These are phyloP conservation scores for Kernera saxatilis DNA, from an alignment of 345 rosid genomes.

Conservation along the genomic window DNA sequence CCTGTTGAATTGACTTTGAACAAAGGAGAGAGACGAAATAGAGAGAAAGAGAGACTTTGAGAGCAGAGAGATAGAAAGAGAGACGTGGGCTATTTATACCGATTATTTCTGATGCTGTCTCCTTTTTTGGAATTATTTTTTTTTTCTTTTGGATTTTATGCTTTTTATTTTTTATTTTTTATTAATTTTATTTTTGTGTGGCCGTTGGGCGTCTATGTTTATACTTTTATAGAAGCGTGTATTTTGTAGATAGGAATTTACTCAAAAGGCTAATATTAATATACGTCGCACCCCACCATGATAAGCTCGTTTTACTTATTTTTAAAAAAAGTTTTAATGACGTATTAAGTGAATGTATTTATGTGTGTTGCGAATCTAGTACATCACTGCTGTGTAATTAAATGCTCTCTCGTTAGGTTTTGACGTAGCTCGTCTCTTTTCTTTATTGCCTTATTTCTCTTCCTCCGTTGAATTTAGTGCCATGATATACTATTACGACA, in stretches of 20 bases:
- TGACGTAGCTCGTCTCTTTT: background rate
- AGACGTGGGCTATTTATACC: slow-evolving; percentile 26
- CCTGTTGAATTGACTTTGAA: slow-evolving; percentile 35
- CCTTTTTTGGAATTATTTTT: slow-evolving; percentile 19
- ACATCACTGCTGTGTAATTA: slow-evolving; percentile 21
- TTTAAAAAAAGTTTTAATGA: background rate
- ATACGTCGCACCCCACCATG: slow-evolving; percentile 21
- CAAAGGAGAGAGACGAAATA: slow-evolving; percentile 14
- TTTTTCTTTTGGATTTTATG: slow-evolving; percentile 6
- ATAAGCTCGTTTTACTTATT: background rate
- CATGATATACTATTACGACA: background rate
- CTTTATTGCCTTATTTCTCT: background rate
- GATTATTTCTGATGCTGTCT: slow-evolving; percentile 18
- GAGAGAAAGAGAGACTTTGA: slow-evolving; percentile 13
- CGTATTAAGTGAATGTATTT: background rate
- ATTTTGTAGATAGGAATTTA: slow-evolving; percentile 21
- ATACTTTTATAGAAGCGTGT: slow-evolving; percentile 13
- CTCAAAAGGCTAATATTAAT: background rate
- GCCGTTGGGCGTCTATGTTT: slow-evolving; percentile 20
- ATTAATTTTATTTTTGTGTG: background rate
- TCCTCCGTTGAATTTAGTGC: background rate
- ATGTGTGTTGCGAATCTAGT: slow-evolving; percentile 22
- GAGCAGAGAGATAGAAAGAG: slow-evolving; percentile 11
- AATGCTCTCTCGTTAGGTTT: slow-evolving; percentile 8
- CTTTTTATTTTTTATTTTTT: background rate